Conservation (phyloP, 2,329 filamentous ascomycete genomes). For the Arthrobotrys sphaeroides region DNA sequence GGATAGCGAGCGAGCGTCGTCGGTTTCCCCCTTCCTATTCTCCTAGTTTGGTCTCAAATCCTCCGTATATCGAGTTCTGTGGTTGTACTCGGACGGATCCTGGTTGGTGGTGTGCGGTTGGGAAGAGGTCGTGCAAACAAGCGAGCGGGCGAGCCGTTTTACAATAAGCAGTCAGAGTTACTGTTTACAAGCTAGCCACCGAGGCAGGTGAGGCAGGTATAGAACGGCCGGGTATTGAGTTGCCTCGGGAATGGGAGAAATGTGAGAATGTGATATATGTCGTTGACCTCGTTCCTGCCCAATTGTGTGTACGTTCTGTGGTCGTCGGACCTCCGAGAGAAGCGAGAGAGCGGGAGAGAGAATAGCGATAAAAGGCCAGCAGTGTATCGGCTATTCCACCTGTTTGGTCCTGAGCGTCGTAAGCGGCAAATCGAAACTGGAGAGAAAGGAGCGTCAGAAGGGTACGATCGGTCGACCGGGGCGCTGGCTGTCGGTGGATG, state of each 20-base stretch:
- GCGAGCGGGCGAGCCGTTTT: constrained; percentile 12
- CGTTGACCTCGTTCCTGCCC: constrained; percentile 23
- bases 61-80: neutral
- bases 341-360: constrained; percentile 15
- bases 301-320: neutral
- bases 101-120: neutral
- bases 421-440: neutral
- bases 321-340: constrained; percentile 3
- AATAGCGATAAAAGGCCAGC: constrained; percentile 53
- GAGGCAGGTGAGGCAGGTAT: neutral
- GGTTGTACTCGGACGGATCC: neutral
- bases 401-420: constrained; percentile 9
- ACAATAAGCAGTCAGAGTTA: neutral
- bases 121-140: constrained; percentile 9
- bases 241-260: constrained; percentile 35
- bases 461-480: neutral
- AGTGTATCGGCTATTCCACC: constrained; percentile 52
- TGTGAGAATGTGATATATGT: constrained; percentile 44
- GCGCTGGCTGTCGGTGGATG: constrained; percentile 8
- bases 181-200: constrained; percentile 11
- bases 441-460: constrained; percentile 41
- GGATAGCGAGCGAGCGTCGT: neutral
- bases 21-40: neutral
- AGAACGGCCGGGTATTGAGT: constrained; percentile 4
- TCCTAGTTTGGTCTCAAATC: neutral